Percentiles rank a stretch among this genome's conserved stretches.
Evolutionary conservation across 345 rosid species (phyloP).

Genomic region (Tarenaya hassleriana): DNA sequence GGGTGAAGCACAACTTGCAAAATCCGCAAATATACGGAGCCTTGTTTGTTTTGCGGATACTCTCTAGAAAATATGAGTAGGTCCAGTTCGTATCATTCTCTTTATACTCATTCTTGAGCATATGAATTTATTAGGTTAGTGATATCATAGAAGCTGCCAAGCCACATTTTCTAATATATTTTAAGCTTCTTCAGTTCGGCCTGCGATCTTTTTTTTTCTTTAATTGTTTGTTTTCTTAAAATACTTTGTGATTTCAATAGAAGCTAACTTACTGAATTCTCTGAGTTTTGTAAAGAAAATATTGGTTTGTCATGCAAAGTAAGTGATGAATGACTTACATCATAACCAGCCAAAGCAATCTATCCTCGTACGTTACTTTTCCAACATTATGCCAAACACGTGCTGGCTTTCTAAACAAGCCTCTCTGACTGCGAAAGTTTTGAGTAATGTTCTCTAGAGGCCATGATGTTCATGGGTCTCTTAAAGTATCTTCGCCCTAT

Average conservation of each 20-base stretch:
- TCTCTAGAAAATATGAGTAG: constrained; percentile 96
- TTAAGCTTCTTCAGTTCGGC: no score
- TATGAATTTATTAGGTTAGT: constrained; percentile 7
- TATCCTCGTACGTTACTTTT: no score
- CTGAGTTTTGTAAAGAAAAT: neutral
- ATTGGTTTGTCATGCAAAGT: neutral
- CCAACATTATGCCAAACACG: no score
- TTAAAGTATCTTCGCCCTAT: neutral
- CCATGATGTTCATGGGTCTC: neutral
- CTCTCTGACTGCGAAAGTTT: no score
- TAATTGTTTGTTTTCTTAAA: no score
- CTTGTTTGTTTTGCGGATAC: constrained; percentile 82
- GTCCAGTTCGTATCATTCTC: constrained; percentile 17
- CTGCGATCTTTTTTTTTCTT: no score
- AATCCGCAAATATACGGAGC: constrained; percentile 92
- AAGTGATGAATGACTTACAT: neutral
- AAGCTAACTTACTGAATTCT: no score
- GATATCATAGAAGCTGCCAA: constrained; percentile 1
- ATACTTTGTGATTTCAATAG: no score
- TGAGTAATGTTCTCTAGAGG: neutral
- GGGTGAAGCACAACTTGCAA: constrained; percentile 89
- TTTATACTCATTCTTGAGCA: constrained; percentile 1
- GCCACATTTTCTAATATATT: no score
- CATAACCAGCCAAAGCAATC: no score
- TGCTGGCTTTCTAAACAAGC: no score